A percentile compares a stretch with the other conserved stretches of the same genome.
phyloP scores from a whole-genome alignment of 108 stramenopile species.

The Epithemia pelagica region DNA sequence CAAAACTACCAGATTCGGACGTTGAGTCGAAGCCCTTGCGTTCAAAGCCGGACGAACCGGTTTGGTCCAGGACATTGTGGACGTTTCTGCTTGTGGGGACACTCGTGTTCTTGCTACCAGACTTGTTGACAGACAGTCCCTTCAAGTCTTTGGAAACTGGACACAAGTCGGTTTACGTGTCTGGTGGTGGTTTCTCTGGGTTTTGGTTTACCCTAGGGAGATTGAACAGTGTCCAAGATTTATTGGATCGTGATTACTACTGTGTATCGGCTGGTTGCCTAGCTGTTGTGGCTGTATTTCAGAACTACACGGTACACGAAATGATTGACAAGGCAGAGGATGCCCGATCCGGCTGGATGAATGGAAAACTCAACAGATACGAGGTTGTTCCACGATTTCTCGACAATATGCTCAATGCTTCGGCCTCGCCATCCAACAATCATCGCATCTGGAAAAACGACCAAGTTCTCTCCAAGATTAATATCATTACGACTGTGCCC shows the following conservation, averaged over 20 bases:
- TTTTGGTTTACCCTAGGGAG: conserved; percentile 70
- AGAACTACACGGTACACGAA: conserved; percentile 18
- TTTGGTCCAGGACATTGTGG: too few relatives aligned
- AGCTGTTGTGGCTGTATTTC: conserved; percentile 31
- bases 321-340: conserved; percentile 26
- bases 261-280: conserved; percentile 74
- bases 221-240: conserved; percentile 13
- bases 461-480: not conserved
- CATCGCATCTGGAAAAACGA: conserved; percentile 1
- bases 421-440: too few relatives aligned
- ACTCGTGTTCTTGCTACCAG: too few relatives aligned
- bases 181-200: conserved; percentile 67
- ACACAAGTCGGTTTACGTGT: conserved; percentile 38
- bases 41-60: too few relatives aligned
- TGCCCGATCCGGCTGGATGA: conserved; percentile 39
- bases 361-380: conserved; percentile 45
- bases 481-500: not conserved
- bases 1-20: too few relatives aligned
- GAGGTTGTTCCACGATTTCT: conserved; percentile 51
- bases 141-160: too few relatives aligned
- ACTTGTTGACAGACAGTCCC: too few relatives aligned
- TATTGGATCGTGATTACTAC: conserved; percentile 21
- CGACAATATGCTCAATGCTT: conserved; percentile 20
- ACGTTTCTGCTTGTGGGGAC: too few relatives aligned
- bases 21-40: too few relatives aligned